Evolutionary conservation across 2,329 filamentous ascomycete species (phyloP), one percentile per base, ranked within the genome.

Genomic region (Alternaria solani): DNA sequence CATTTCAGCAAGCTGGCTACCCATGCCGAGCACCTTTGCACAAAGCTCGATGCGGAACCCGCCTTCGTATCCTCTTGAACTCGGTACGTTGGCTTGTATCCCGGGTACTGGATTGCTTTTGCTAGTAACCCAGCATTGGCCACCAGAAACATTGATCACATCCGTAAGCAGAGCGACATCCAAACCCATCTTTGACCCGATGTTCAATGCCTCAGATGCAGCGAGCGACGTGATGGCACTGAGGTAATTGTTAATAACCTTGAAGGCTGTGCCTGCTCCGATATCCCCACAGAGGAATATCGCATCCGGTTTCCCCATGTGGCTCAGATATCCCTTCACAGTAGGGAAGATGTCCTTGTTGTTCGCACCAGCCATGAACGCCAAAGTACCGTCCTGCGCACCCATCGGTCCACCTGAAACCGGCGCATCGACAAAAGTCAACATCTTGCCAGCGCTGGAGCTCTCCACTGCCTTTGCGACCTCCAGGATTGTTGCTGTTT

Each of bases 391-490:
- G 6, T 93, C 92, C 3, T 88, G 84, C 11, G 94, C 94, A 38
- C 94, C 94, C 12, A 97, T 93, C 0, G 97, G 93, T 32, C 94
- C 94, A 46, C 94, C 94, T 0, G 94, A 97, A 87, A 98, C 96
- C 43, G 94, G 94, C 4, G 94, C 94, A 75, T 98, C 95, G 56
- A 97, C 89, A 70, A 97, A 97, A 82, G 62, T 91, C 89, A 76
- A 88, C 84, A 2, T 86, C 81, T 1, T 86, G 85, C 16, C 85
- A 3, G 73, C 69, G 2, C 66, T 57, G 5, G 64, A 63, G 34
- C 74, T 72, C 8, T 82, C 84, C 1, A 95, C 88, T 11, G 86
- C 84, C 62, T 87, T 85, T n/a, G 93, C 92, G 5, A 97, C 89
- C 66, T 88, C 85, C 32, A 88, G 87, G 0, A 94, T 97, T 2